These are phyloP conservation scores for Globisporangium recalcitrans DNA, from an alignment of 352 stramenopile genomes.

Conservation along the genomic window DNA sequence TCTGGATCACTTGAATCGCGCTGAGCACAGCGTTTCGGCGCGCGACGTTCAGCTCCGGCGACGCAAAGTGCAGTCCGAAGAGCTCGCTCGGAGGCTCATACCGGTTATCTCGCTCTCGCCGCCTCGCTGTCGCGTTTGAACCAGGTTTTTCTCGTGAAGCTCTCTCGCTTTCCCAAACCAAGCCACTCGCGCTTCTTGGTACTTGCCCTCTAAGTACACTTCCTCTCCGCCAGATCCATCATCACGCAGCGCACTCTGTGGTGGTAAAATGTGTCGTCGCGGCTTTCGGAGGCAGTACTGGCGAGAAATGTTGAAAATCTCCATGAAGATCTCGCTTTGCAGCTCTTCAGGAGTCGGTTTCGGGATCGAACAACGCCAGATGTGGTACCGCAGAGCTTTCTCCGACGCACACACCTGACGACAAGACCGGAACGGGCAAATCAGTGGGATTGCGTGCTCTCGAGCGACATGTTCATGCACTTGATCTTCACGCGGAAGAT, in stretches of 20 bases:
- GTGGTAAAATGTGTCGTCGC: conserved; percentile 35
- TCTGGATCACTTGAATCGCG: conserved; percentile 38
- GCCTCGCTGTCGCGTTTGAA: conserved; percentile 23
- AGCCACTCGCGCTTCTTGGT: conserved; percentile 33
- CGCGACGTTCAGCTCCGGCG: conserved; percentile 54
- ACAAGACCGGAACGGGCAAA: conserved; percentile 74
- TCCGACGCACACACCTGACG: conserved; percentile 65
- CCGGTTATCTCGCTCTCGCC: conserved; percentile 30
- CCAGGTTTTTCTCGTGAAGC: conserved; percentile 41
- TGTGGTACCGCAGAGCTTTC: conserved; percentile 63
- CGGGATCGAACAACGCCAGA: conserved; percentile 60
- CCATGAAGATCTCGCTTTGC: conserved; percentile 58
- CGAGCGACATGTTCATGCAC: conserved; percentile 64
- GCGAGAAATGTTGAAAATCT: conserved; percentile 64
- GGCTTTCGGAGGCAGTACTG: conserved; percentile 77
- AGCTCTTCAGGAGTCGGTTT: conserved; percentile 51
- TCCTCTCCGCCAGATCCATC: conserved; percentile 35
- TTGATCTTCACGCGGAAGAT: conserved; percentile 9
- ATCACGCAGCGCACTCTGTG: conserved; percentile 14
- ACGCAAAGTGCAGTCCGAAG: conserved; percentile 63
- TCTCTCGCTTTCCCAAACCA: conserved; percentile 39
- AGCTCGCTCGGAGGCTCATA: conserved; percentile 32
- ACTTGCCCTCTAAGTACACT: conserved; percentile 63
- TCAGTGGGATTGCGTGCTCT: conserved; percentile 47
- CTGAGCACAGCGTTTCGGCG: conserved; percentile 53